phyloP scores from a whole-genome alignment of 73 alveolate species.

The Effrenium voratum region DNA sequence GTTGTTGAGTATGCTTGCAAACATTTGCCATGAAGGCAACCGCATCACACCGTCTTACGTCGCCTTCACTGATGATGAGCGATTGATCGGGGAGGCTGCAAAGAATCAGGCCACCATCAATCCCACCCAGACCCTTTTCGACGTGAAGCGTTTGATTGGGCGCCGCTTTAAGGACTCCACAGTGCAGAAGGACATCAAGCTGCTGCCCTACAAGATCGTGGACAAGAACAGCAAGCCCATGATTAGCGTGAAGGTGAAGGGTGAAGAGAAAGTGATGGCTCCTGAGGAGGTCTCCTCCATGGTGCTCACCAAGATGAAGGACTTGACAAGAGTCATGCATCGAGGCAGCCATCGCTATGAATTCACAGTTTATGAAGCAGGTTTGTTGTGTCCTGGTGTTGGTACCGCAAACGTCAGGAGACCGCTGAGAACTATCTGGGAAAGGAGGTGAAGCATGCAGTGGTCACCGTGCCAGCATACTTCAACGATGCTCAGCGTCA shows the following conservation, averaged over 20 bases:
- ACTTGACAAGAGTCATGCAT: no score
- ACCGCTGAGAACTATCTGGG: conserved; percentile 98
- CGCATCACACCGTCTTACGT: conserved; percentile 99
- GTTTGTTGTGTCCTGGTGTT: no score
- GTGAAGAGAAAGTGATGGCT: conserved; percentile 95
- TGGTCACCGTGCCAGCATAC: conserved; percentile 99
- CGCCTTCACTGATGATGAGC: conserved; percentile 98
- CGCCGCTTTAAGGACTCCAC: conserved; percentile 94
- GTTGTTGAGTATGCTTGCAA: no score
- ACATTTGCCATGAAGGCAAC: conserved; percentile 95
- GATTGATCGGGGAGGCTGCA: conserved; percentile 99
- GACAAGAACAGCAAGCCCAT: conserved; percentile 97
- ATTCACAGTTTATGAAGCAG: no score
- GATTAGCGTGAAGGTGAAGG: conserved; percentile 96
- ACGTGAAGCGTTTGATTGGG: conserved; percentile 98
- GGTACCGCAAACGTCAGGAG: no score
- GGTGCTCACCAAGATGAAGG: conserved; percentile 98
- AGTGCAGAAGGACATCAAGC: conserved; percentile 95
- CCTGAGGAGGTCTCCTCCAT: conserved; percentile 99
- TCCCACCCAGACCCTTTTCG: conserved; percentile 95
- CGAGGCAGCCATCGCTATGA: conserved; percentile 96
- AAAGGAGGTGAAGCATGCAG: conserved; percentile 98
- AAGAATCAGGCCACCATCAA: conserved; percentile 96
- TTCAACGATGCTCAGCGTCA: conserved; percentile 99
- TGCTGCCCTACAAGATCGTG: conserved; percentile 96